Percentiles rank a stretch among this genome's conserved stretches.
phyloP scores from a whole-genome alignment of 306 rosid genomes.

The Senna tora region DNA sequence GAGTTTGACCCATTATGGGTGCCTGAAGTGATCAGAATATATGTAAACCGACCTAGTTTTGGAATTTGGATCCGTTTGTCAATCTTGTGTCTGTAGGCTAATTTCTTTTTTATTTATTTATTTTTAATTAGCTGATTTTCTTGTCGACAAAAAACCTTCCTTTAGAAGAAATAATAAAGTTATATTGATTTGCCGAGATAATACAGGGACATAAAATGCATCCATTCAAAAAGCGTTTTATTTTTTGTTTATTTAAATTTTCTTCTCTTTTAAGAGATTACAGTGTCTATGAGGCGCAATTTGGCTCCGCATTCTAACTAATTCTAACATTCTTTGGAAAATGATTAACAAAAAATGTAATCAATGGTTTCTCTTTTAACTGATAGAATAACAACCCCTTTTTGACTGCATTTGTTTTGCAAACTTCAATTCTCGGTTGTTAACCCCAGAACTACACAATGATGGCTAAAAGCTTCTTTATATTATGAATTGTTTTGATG shows the following conservation, averaged over 20 bases:
- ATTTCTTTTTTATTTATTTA: no score
- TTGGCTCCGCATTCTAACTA: background rate
- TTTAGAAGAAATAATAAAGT: constrained; percentile 32
- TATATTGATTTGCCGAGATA: constrained; percentile 29
- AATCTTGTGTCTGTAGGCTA: constrained; percentile 43
- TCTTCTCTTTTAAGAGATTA: background rate
- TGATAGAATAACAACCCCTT: constrained; percentile 19
- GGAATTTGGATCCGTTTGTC: constrained; percentile 53
- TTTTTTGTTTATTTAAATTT: background rate
- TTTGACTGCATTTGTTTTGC: constrained; percentile 35
- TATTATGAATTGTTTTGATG: constrained; percentile 1
- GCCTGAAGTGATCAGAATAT: constrained; percentile 34
- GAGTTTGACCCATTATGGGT: constrained; percentile 18
- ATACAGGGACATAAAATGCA: constrained; percentile 19
- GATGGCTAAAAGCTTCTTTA: constrained; percentile 33
- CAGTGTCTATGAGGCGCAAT: constrained; percentile 3
- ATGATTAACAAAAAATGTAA: constrained; percentile 29
- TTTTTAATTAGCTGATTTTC: constrained; percentile 33
- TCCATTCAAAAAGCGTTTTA: constrained; percentile 7
- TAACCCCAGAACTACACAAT: constrained; percentile 13
- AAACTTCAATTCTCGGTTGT: constrained; percentile 14
- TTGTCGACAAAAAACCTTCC: constrained; percentile 40
- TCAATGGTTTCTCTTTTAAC: constrained; percentile 30
- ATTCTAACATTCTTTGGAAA: constrained; percentile 29
- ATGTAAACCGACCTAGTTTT: constrained; percentile 30